These are phyloP conservation scores for Arabidopsis hybrid DNA, from an alignment of 441 rosid genomes.

Conservation along the genomic window DNA sequence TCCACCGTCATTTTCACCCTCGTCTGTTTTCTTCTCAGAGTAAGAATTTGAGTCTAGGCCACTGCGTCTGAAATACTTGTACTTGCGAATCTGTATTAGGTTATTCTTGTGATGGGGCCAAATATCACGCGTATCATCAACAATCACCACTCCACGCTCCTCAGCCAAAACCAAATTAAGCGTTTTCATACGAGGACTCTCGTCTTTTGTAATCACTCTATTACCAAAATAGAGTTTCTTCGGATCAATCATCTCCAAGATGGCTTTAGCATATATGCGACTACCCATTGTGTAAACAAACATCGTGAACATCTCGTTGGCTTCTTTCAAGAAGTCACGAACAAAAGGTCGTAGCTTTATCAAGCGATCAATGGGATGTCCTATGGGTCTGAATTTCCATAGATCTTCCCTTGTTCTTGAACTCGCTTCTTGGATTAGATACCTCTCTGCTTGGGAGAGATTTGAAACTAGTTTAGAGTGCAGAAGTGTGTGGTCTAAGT, in stretches of 20 bases:
- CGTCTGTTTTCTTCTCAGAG: slow-evolving; percentile 7
- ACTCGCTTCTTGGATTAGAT: slow-evolving; percentile 29
- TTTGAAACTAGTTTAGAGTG: background rate
- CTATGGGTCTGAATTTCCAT: background rate
- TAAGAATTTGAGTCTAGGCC: background rate
- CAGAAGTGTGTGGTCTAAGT: slow-evolving; percentile 44
- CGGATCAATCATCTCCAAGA: slow-evolving; percentile 33
- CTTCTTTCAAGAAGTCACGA: slow-evolving; percentile 32
- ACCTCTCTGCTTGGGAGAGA: slow-evolving; percentile 34
- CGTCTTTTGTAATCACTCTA: slow-evolving; percentile 25
- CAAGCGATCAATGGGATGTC: background rate
- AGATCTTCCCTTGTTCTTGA: slow-evolving; percentile 20
- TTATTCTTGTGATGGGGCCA: slow-evolving; percentile 17
- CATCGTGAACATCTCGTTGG: slow-evolving; percentile 25
- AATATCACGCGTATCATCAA: slow-evolving; percentile 2
- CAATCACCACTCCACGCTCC: slow-evolving; percentile 3
- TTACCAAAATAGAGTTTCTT: slow-evolving; percentile 9
- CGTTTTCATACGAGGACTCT: slow-evolving; percentile 21
- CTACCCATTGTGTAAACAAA: slow-evolving; percentile 34
- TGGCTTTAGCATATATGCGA: background rate
- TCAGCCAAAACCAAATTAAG: slow-evolving; percentile 41
- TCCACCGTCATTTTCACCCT: background rate
- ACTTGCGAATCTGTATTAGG: slow-evolving; percentile 11
- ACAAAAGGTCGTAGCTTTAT: slow-evolving; percentile 38
- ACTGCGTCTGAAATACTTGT: background rate